Conservation (phyloP, 1,284 basidiomycete species). For the Rhodotorula glutinis region DNA sequence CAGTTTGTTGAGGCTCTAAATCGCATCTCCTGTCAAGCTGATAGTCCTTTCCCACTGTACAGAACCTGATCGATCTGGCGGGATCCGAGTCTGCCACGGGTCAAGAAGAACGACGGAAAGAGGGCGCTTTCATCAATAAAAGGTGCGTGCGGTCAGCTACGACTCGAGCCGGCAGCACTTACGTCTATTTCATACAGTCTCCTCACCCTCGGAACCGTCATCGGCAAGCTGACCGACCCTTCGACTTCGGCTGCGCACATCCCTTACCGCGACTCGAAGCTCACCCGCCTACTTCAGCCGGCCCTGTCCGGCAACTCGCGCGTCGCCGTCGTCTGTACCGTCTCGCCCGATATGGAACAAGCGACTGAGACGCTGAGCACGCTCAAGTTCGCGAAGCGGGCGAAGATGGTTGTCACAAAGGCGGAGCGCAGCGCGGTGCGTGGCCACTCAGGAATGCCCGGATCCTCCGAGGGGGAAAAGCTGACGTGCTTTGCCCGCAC, state of each 20-base stretch:
- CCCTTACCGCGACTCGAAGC: slow-evolving; percentile 58
- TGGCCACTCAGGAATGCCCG: background rate
- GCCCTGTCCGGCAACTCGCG: slow-evolving; percentile 57
- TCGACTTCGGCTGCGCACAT: slow-evolving; percentile 48
- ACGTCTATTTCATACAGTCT: slow-evolving; percentile 38
- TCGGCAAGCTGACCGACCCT: slow-evolving; percentile 56
- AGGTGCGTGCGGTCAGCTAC: slow-evolving; percentile 41
- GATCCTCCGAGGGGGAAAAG: background rate
- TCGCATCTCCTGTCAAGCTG: background rate
- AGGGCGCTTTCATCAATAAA: slow-evolving; percentile 59
- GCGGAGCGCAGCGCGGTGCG: slow-evolving; percentile 55
- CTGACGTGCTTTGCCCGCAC: slow-evolving; percentile 21
- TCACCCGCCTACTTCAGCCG: slow-evolving; percentile 55
- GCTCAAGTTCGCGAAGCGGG: slow-evolving; percentile 57
- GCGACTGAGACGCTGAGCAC: slow-evolving; percentile 57
- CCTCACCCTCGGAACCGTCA: slow-evolving; percentile 52
- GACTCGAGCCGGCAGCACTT: background rate
- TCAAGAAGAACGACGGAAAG: slow-evolving; percentile 55
- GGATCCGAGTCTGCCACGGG: slow-evolving; percentile 58
- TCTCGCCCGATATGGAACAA: slow-evolving; percentile 52
- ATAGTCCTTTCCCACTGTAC: slow-evolving; percentile 7
- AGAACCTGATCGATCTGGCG: slow-evolving; percentile 58
- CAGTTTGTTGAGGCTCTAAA: background rate
- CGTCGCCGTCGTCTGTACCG: slow-evolving; percentile 58
- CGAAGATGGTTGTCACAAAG: slow-evolving; percentile 57